Base-by-base conservation (phyloP, 805 yeast species). In the Kregervanrija fluxuum region DNA sequence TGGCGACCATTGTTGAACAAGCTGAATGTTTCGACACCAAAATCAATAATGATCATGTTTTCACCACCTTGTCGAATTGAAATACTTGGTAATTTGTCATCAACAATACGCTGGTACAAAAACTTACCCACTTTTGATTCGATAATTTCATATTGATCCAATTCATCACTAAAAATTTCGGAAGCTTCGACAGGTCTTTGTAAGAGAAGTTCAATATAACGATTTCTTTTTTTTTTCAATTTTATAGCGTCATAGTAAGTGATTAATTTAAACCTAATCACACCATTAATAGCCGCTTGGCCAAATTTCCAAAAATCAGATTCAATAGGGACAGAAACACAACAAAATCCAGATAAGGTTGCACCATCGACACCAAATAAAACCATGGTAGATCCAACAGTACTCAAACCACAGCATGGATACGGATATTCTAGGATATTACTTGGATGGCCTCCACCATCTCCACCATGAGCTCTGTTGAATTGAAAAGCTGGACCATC, bases 241-340 rank as follows among this genome's bases (percentile, higher is more conserved):
- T 50, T 47, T 10, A 60, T 8, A 3, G 65, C 51, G 47, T 58
- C 65, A 17, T 46, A 30, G 35, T 51, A 57, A 30, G 53, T 48
- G 10, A 60, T 46, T 5, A 48, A 42, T 34, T 54, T 42, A 22
- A 60, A 60, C 11, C 38, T 38, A 12, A 60, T 42, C 11, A 42
- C 37, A 48, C 64, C 39, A 41, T 57, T 54, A 54, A 62, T 48
- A 48, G 59, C 56, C 52, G 56, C 51, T 48, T 56, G 53, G 51
- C 70, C 63, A 61, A 63, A 53, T 56, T 65, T 49, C 65, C 69
- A 43, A 56, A 54, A 51, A 59, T 64, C 64, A 13, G 46, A 52
- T 37, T 46, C 44, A 14, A 42, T 43, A 8, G 64, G 62, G 36
- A 55, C 55, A n/a, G 57, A 44, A 37, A 57, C 37, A 48, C 61